Percentiles rank a stretch among this genome's conserved stretches.
These are phyloP conservation scores for Diaporthe ilicicola DNA, from an alignment of 2,329 filamentous ascomycete species.

Conservation along the genomic window DNA sequence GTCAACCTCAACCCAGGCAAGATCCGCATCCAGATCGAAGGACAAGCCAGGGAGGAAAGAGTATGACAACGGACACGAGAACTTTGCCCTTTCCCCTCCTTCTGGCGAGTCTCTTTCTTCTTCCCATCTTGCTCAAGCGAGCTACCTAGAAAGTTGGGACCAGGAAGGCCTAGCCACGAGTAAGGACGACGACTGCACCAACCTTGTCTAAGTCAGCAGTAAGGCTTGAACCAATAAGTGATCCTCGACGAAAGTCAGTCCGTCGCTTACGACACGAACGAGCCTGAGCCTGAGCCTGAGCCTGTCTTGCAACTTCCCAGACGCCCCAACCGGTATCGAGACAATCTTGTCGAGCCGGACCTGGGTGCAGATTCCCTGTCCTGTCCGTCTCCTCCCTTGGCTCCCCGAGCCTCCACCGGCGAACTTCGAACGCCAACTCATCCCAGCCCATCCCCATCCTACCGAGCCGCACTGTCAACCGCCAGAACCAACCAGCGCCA, in stretches of 20 bases:
- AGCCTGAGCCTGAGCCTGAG: neutral
- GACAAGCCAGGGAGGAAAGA: neutral
- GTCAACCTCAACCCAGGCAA: neutral
- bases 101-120: slow-evolving; percentile 1
- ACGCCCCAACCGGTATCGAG: neutral
- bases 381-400: neutral
- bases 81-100: neutral
- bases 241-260: neutral
- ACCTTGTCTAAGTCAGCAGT: slow-evolving; percentile 15
- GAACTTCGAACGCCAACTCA: neutral
- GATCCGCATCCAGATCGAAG: neutral
- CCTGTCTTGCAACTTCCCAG: slow-evolving; percentile 6
- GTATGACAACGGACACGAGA: neutral
- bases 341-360: neutral
- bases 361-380: neutral
- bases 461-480: slow-evolving; percentile 15
- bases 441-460: neutral
- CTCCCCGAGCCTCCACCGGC: neutral
- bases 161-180: neutral
- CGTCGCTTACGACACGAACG: neutral
- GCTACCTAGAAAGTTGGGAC: neutral
- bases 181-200: neutral
- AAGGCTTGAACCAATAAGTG: slow-evolving; percentile 1
- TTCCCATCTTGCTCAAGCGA: neutral
- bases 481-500: slow-evolving; percentile 15